Conservation (phyloP, 2,329 filamentous ascomycete species). For the Ophiostoma sp. region DNA sequence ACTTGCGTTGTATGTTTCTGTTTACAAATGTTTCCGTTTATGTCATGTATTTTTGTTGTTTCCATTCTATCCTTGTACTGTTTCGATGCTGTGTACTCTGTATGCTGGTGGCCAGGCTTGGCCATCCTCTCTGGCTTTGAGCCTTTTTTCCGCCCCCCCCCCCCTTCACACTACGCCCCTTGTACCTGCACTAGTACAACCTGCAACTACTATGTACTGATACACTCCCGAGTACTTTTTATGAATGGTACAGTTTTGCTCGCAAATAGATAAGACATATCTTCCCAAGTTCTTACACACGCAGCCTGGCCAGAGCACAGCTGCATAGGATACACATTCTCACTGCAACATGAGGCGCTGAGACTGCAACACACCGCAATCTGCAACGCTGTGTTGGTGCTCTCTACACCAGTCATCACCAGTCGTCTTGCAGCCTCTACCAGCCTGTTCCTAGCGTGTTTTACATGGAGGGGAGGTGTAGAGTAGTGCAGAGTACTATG, state of each 20-base stretch:
- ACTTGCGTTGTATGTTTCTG: not conserved
- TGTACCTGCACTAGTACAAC: conserved; percentile 3
- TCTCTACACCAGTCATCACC: conserved; percentile 3
- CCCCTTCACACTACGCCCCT: not conserved
- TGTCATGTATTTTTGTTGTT: not conserved
- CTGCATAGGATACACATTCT: not conserved
- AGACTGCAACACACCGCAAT: conserved; percentile 10
- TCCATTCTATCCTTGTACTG: not conserved
- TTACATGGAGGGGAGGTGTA: conserved; percentile 19
- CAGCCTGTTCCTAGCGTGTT: conserved; percentile 18
- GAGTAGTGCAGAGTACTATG: not conserved
- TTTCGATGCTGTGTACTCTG: conserved; percentile 3
- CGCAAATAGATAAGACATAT: not conserved
- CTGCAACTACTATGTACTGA: conserved; percentile 1
- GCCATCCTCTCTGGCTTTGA: not conserved
- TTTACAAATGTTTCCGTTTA: not conserved
- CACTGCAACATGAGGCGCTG: not conserved
- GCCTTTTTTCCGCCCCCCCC: not conserved
- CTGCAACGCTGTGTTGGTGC: conserved; percentile 17
- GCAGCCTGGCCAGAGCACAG: not conserved
- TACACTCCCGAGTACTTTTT: not conserved
- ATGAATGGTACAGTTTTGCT: not conserved
- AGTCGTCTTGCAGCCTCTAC: conserved; percentile 15
- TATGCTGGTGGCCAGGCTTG: not conserved
- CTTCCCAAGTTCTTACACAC: not conserved